phyloP scores from a whole-genome alignment of 768 basidiomycete species.

The Russula sp. region DNA sequence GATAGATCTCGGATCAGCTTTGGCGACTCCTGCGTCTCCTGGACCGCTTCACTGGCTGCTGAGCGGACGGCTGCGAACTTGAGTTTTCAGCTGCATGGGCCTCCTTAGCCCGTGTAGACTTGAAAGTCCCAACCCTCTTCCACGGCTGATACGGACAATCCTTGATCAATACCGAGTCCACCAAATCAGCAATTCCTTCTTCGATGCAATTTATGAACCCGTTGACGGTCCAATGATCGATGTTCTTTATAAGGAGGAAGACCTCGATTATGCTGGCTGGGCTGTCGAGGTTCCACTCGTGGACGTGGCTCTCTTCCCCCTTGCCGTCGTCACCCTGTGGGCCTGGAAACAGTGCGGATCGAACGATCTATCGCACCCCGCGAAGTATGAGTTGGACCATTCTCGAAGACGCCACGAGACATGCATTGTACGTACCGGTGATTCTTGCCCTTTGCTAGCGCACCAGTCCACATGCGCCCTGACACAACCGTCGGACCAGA shows the following conservation, averaged over 20 bases:
- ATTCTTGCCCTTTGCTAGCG: constrained; percentile 1
- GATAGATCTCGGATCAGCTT: background rate
- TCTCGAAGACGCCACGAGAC: too few species aligned
- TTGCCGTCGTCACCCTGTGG: constrained; percentile 17
- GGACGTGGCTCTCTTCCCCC: constrained; percentile 31
- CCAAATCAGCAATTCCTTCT: constrained; percentile 36
- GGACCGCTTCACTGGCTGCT: background rate
- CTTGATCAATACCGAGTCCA: constrained; percentile 32
- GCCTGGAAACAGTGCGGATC: constrained; percentile 44
- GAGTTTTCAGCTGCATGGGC: constrained; percentile 35
- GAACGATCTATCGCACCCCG: constrained; percentile 34
- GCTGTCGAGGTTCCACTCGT: constrained; percentile 45
- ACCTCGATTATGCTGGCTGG: constrained; percentile 44
- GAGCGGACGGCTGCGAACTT: constrained; percentile 18
- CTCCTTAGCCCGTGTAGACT: constrained; percentile 19
- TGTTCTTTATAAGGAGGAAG: constrained; percentile 47
- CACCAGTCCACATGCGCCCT: constrained; percentile 56
- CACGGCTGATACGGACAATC: constrained; percentile 39
- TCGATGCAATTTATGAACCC: constrained; percentile 38
- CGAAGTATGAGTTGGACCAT: background rate
- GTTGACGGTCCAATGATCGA: constrained; percentile 46
- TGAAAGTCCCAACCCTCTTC: constrained; percentile 38
- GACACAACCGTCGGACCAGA: constrained; percentile 48
- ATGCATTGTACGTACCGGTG: constrained; percentile 6
- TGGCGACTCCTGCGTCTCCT: constrained; percentile 5